Conservation (phyloP, 2,329 filamentous ascomycete genomes). For the Colletotrichum sp. region DNA sequence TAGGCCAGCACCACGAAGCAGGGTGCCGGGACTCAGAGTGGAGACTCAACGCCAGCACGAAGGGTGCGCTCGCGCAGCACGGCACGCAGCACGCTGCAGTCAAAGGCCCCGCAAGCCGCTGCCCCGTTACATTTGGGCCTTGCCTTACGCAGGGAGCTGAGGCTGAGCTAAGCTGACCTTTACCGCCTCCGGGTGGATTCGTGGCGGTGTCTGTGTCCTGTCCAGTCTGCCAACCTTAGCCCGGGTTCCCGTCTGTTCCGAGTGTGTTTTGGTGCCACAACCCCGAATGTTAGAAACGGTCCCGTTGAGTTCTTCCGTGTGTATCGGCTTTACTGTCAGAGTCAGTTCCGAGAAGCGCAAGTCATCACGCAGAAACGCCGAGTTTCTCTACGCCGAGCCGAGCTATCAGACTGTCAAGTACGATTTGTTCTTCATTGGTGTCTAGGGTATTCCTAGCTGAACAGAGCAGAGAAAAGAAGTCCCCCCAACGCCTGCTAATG, state of each 20-base stretch:
- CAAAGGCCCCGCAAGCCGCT: not conserved
- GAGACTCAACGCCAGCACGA: not conserved
- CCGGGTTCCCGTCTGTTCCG: not conserved
- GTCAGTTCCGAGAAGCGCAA: not conserved
- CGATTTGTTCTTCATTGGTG: not conserved
- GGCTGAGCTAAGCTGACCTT: not conserved
- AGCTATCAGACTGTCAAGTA: not conserved
- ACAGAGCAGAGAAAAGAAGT: not conserved
- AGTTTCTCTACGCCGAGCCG: not conserved
- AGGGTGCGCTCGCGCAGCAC: not conserved
- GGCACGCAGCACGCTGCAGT: not conserved
- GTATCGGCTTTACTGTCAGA: not conserved
- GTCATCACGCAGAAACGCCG: not conserved
- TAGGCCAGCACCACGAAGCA: not conserved
- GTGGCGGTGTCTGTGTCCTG: not conserved
- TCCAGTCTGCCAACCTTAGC: not conserved
- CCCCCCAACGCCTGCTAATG: not conserved
- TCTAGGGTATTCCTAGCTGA: not conserved
- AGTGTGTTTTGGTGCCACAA: not conserved
- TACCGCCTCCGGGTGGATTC: not conserved
- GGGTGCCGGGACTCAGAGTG: not conserved
- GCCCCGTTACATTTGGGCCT: not conserved
- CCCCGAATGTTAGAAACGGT: not conserved
- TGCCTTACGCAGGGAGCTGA: conserved; percentile 1
- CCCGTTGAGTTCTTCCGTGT: not conserved